Evolutionary conservation across 257 asterid species (phyloP), one percentile per base, ranked within the genome.

Genomic region (Nicotiana noctiflora): DNA sequence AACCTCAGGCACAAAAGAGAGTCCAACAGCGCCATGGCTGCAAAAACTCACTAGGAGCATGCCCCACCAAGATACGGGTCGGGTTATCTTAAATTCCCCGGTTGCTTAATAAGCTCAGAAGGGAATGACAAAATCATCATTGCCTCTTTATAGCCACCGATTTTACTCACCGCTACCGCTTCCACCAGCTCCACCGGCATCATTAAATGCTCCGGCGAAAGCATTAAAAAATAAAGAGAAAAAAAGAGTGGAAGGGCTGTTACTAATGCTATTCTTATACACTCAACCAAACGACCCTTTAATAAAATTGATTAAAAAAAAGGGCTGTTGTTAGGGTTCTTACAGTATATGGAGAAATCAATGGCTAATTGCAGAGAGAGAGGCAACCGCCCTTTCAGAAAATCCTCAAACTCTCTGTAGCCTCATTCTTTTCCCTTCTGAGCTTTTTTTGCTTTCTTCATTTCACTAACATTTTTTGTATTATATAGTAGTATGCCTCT

Each of bases 341-440:
- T 56, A 6, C 10, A 55, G 4, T 19, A 29, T 13, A 23, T 15
- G 6, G 6, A 6, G 80, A 76, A 85, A 79, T 68, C 83, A 80
- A 59, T 1, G 89, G 88, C 87, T 31, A 32, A 25, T 40, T 25
- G 51, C 85, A 84, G 88, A 86, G 83, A 86, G 83, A 86, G 87
- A 84, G 88, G 89, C 90, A 90, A 90, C 91, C 87, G 68, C 91
- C 90, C 88, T 83, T 80, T 17, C 81, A 51, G 66, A 81, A 82
- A 52, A 27, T 85, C 85, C 81, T 21, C 2, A 14, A 68, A 31
- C 64, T 44, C 76, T 14, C 51, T 4, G 49, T 5, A 25, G 34
- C 76, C 76, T 79, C 82, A 44, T 79, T 29, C 32, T 32, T 29
- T 37, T 40, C 17, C 67, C 80, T 76, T 40, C 80, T 29, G 18